A percentile compares a stretch with the other conserved stretches of the same genome.
Evolutionary conservation across 1,284 basidiomycete species (phyloP).

Genomic region (Apiotrichum gamsii): DNA sequence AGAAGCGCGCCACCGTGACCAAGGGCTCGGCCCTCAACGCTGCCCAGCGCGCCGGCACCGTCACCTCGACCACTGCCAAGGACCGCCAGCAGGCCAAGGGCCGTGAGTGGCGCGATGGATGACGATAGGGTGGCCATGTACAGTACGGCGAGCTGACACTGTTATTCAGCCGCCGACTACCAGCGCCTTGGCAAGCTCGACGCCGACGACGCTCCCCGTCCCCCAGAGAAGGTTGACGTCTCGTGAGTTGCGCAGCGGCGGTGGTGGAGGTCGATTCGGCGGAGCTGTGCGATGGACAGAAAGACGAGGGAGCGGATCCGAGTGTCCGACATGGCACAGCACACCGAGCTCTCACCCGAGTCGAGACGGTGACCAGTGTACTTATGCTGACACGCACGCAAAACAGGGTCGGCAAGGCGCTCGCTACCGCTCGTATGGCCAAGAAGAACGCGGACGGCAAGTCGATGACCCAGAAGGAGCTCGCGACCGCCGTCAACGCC

Average conservation of each 20-base stretch:
- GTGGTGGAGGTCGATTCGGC: neutral
- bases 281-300: no score
- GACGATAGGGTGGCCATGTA: no score
- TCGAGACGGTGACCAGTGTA: no score
- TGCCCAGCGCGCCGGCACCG: conserved; percentile 19
- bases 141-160: no score
- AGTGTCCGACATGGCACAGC: no score
- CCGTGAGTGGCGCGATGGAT: conserved; percentile 10
- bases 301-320: no score
- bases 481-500: conserved; percentile 60
- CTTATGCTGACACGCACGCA: no score
- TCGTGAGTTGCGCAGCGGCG: conserved; percentile 33
- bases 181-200: conserved; percentile 89
- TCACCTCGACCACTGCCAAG: conserved; percentile 20
- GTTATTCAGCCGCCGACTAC: conserved; percentile 72
- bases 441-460: conserved; percentile 48
- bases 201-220: conserved; percentile 92
- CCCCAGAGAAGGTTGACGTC: conserved; percentile 70
- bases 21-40: conserved; percentile 33
- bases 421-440: conserved; percentile 70
- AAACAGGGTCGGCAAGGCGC: conserved; percentile 59
- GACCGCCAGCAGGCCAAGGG: conserved; percentile 10
- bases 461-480: conserved; percentile 74
- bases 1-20: conserved; percentile 25
- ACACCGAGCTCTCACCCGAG: no score